These are phyloP conservation scores for Microcyclospora pomicola DNA, from an alignment of 2,329 filamentous ascomycete species.

Conservation along the genomic window DNA sequence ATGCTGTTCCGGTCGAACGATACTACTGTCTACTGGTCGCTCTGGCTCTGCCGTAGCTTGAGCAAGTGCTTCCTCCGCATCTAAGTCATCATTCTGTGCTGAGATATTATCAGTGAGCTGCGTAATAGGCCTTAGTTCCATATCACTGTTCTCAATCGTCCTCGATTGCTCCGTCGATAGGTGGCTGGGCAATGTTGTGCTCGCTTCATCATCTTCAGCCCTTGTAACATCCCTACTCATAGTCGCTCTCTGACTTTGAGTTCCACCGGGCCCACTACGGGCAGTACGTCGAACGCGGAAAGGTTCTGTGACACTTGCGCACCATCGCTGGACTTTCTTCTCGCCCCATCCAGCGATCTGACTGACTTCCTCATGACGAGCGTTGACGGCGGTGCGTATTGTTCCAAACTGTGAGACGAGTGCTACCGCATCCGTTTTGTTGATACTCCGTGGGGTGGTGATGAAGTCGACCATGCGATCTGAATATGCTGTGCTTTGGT, in stretches of 20 bases:
- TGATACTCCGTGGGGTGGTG: conserved; percentile 76
- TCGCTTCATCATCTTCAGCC: conserved; percentile 5
- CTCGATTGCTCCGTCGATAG: too few relatives aligned
- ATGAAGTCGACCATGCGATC: conserved; percentile 87
- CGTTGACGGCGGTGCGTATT: conserved; percentile 73
- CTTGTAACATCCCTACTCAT: conserved; percentile 16
- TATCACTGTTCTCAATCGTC: conserved; percentile 14
- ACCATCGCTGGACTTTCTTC: conserved; percentile 85
- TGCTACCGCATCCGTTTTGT: conserved; percentile 86
- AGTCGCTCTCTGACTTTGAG: conserved; percentile 10
- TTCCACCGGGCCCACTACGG: conserved; percentile 32
- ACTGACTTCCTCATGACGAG: conserved; percentile 69
- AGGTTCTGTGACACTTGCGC: conserved; percentile 64
- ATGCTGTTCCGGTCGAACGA: not conserved
- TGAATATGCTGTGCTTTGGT: conserved; percentile 69
- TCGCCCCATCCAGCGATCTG: conserved; percentile 88
- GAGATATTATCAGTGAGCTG: conserved; percentile 17
- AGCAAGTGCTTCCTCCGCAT: conserved; percentile 35
- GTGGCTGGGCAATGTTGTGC: conserved; percentile 4
- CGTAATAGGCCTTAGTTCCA: conserved; percentile 24
- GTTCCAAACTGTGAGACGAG: conserved; percentile 88
- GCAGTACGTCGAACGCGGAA: conserved; percentile 63
- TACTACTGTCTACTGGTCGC: conserved; percentile 7
- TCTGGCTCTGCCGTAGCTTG: conserved; percentile 15
- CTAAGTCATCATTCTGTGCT: conserved; percentile 19